Evolutionary conservation across 495 filamentous ascomycete genomes (phyloP).

Genomic region (Aspergillus kassunensis): DNA sequence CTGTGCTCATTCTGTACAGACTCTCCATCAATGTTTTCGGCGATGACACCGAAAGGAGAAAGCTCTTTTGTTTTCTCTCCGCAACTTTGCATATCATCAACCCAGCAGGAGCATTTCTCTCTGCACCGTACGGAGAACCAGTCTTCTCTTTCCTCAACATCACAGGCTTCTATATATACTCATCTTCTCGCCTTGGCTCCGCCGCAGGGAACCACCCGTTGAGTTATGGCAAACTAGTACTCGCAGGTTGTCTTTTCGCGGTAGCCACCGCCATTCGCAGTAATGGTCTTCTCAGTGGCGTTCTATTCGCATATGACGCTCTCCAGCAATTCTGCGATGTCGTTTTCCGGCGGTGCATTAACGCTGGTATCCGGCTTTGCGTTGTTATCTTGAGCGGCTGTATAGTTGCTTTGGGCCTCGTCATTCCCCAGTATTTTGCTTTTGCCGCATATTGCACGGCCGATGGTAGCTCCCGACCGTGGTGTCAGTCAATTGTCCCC

Average conservation of each 20-base stretch:
- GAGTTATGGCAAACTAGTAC: constrained; percentile 48
- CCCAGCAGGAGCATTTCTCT: constrained; percentile 86
- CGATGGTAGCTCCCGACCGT: constrained; percentile 49
- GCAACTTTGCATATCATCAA: constrained; percentile 75
- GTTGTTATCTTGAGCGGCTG: constrained; percentile 61
- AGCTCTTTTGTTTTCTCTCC: constrained; percentile 57
- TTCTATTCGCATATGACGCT: constrained; percentile 62
- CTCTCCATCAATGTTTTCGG: constrained; percentile 41
- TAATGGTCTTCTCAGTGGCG: constrained; percentile 83
- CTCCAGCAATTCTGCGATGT: constrained; percentile 28
- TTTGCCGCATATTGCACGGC: constrained; percentile 66
- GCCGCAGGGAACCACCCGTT: constrained; percentile 15
- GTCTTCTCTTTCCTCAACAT: constrained; percentile 77
- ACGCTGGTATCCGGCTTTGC: constrained; percentile 41
- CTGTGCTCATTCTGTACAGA: constrained; percentile 65
- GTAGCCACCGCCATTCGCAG: constrained; percentile 71
- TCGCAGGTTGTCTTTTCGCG: constrained; percentile 65
- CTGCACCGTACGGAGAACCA: constrained; percentile 80
- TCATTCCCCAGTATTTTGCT: constrained; percentile 70
- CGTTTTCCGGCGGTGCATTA: constrained; percentile 24
- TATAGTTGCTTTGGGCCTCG: constrained; percentile 59
- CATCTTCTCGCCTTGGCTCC: constrained; percentile 45
- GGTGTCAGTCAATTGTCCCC: constrained; percentile 68
- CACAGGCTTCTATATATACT: constrained; percentile 65
- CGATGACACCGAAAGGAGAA: constrained; percentile 22